Evolutionary conservation across 108 stramenopile species (phyloP), one percentile per base, ranked within the genome.

Genomic region (Cyclotella cryptica): DNA sequence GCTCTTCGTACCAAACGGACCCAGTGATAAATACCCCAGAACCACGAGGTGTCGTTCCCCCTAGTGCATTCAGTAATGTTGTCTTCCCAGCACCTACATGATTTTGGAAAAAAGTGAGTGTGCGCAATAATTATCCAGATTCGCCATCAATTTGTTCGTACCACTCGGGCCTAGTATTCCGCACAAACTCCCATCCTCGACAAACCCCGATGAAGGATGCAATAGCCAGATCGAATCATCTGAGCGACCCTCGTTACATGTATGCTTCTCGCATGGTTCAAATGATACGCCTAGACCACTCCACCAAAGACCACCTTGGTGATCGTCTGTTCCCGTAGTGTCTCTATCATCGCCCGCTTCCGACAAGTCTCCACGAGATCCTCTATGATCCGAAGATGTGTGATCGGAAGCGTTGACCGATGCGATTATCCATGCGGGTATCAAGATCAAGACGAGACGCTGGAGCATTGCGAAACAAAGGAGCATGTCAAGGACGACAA

Each of bases 101-200:
- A 44, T 45, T 1, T 47, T 45, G 35, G 40, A 19, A 17, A 44
- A 43, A 40, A 40, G 30, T 24, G 19, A 52, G 52, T 12, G 14
- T n/a, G 4, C 7, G 28, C 49, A 19, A 14, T 6, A 1, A 24
- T 19, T 39, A 65, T 3, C 51, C 7, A 53, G 13, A 11, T 6
- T 53, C 39, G n/a, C 19, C 19, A 2, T 18, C 0, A 53, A 17
- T 41, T 10, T 51, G 72, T 10, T 29, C 47, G 5, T 55, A 47
- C 69, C 69, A 53, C 76, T 73, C 5, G 93, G 88, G 2, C 90
- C 90, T 17, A 93, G 52, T 14, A 93, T 88, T 10, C 88, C 92
- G 65, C 92, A 91, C n/a, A 90, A 40, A 3, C 75, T 75, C 51
- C 92, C 90, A 70, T 86, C 76, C 40, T 64, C 66, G 22, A 93